Conservation (phyloP, 2,329 filamentous ascomycete genomes). For the Scedosporium dehoogii region DNA sequence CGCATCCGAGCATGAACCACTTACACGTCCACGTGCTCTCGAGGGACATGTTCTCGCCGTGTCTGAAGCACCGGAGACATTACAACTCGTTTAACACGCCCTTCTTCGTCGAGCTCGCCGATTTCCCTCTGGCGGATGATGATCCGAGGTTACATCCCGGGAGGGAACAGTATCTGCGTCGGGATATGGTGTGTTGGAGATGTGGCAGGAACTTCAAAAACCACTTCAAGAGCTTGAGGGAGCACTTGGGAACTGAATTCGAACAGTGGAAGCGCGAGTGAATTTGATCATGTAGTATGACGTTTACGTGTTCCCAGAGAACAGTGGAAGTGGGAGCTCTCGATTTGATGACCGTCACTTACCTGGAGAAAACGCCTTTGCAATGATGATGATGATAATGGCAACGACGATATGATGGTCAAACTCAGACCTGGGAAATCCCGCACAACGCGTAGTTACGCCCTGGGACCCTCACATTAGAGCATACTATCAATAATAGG, state of each 20-base stretch:
- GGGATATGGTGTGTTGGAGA: slow-evolving; percentile 72
- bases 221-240: slow-evolving; percentile 63
- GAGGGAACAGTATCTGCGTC: slow-evolving; percentile 46
- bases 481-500: background rate
- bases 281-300: slow-evolving; percentile 10
- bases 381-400: background rate
- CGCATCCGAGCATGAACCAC: slow-evolving; percentile 84
- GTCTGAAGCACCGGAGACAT: slow-evolving; percentile 72
- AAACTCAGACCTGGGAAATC: background rate
- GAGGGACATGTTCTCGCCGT: slow-evolving; percentile 63
- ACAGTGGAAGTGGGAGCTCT: background rate
- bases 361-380: no score
- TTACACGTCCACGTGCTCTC: slow-evolving; percentile 84
- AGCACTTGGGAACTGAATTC: slow-evolving; percentile 67
- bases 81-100: slow-evolving; percentile 85
- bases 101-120: slow-evolving; percentile 70
- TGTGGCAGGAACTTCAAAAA: slow-evolving; percentile 68
- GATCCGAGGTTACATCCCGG: slow-evolving; percentile 53
- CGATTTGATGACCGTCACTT: no score
- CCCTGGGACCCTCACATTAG: background rate
- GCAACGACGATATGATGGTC: background rate
- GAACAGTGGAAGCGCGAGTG: slow-evolving; percentile 63
- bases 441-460: background rate
- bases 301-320: no score
- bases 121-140: slow-evolving; percentile 63